A percentile compares a stretch with the other conserved stretches of the same genome.
phyloP scores from a whole-genome alignment of 768 basidiomycete genomes.

The Lactifluus pinguis region DNA sequence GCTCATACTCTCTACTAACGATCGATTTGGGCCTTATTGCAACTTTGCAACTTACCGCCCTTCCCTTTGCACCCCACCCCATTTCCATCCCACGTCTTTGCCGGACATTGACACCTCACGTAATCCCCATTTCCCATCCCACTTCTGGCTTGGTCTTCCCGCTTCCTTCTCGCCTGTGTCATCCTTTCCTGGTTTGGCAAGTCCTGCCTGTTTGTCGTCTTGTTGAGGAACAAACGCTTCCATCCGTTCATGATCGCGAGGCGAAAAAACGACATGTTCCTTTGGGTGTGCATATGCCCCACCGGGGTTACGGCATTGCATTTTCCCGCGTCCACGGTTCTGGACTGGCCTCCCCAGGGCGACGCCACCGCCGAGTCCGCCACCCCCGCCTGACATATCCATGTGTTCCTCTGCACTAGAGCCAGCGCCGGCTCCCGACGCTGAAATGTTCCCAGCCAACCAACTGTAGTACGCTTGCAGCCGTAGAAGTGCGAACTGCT shows the following conservation, averaged over 20 bases:
- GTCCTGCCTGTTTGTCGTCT: not conserved
- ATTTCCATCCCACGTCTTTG: conserved; percentile 9
- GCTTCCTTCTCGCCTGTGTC: not conserved
- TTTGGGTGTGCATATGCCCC: conserved; percentile 15
- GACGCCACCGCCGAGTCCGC: conserved; percentile 16
- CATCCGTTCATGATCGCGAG: conserved; percentile 4
- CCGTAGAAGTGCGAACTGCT: conserved; percentile 5
- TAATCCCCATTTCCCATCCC: conserved; percentile 17
- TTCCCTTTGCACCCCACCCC: not conserved
- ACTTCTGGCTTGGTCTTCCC: not conserved
- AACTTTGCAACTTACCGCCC: too few species aligned
- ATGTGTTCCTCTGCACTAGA: conserved; percentile 8
- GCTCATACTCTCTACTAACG: not conserved
- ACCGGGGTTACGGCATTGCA: conserved; percentile 1
- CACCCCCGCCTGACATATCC: conserved; percentile 12
- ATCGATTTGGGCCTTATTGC: too few species aligned
- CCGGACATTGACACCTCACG: not conserved
- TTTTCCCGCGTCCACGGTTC: conserved; percentile 11
- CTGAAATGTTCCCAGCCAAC: not conserved
- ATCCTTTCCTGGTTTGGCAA: not conserved
- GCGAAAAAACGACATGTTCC: conserved; percentile 17
- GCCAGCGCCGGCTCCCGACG: not conserved
- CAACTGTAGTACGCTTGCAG: conserved; percentile 10
- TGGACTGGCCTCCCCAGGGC: conserved; percentile 3
- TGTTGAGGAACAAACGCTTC: not conserved